Base-by-base conservation (phyloP, 2,329 filamentous ascomycete species). In the Plenodomus biglobosus region DNA sequence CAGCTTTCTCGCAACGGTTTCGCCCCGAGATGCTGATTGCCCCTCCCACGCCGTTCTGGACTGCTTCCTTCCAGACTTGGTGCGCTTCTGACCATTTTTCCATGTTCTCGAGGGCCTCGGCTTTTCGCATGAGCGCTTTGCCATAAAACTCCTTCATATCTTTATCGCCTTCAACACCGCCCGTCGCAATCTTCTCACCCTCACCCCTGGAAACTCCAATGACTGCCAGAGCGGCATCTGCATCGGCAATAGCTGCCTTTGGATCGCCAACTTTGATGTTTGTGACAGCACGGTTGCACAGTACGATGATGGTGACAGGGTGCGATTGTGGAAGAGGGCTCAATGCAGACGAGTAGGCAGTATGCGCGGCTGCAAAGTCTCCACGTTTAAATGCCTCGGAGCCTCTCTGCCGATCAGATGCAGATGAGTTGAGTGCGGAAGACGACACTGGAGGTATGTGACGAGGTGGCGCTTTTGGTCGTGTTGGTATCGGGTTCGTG, bases 141-240 rank as follows among this genome's bases (percentile, higher is more conserved):
- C 90, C 92, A 66, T 88, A 97, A 53, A 96, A 88, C 16, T 96
- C 92, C 55, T 84, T 87, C 89, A 99, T 95, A 40, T 92, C 87
- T 58, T 95, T 94, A 17, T 78, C 78, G 7, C 75, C 74, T 46
- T 80, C 81, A 5, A 76, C 75, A 13, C 77, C 77, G 18, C 78
- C 80, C 0, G 96, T 77, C 17, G 86, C 80, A 37, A 99, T 90
- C 6, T 76, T 82, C 73, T 99, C 94, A 16, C 84, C 85, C 58
- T 91, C 86, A 3, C 94, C 94, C 54, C 84, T 86, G 2, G 83
- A 81, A 0, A 85, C 78, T 0, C 94, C 94, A 52, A 99, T 96
- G 35, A 96, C 77, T 13, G 78, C 76, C 17, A 99, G 76, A 0
- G 90, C 91, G 2, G 82, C 79, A 64, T 97, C 91, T 8, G 92